Base-by-base conservation (phyloP, 257 asterid species). In the Thymus quinquecostatus region DNA sequence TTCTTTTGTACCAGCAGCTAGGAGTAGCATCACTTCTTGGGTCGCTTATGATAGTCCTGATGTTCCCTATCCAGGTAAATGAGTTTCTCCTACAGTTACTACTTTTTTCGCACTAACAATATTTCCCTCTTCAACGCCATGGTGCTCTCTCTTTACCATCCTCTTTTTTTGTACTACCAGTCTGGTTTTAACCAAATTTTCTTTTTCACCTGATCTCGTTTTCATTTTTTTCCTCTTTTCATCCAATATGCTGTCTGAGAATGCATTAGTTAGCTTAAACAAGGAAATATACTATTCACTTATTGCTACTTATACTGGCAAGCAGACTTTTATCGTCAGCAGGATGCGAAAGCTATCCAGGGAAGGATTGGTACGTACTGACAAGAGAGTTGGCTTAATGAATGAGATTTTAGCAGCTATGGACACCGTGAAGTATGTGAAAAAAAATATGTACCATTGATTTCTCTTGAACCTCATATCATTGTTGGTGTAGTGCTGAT, bases 1-100 rank as follows among this genome's bases (percentile, higher is more conserved):
- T 81, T 85, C 96, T 92, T 77, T 93, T 92, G 38, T 92, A 92
- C 89, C 93, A 88, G 84, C 96, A 92, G 72, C 80, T 92, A 65
- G 97, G 98, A 61, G 89, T 86, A 59, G 96, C 98, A 60, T 88
- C 98, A 61, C 98, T 92, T 71, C 82, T 90, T 61, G 98, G 98
- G 76, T 82, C 90, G 63, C 80, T 91, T 14, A 79, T 88, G 88
- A 71, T 92, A 56, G 83, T 87, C 65, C 87, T 88, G 72, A 84
- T 90, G 89, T 90, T 90, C 75, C 98, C 98, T 40, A 51, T 92
- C 76, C 98, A 92, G 96, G 98, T 89, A 77, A 57, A 50, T 64
- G 43, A 49, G 69, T 68, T 69, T 59, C 61, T 66, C 21, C 21
- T 21, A 21, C 21, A 21, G 21, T 21, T 21, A 21, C 21, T 21